These are phyloP conservation scores for Nemania abortiva DNA, from an alignment of 2,329 filamentous ascomycete genomes.

Conservation along the genomic window DNA sequence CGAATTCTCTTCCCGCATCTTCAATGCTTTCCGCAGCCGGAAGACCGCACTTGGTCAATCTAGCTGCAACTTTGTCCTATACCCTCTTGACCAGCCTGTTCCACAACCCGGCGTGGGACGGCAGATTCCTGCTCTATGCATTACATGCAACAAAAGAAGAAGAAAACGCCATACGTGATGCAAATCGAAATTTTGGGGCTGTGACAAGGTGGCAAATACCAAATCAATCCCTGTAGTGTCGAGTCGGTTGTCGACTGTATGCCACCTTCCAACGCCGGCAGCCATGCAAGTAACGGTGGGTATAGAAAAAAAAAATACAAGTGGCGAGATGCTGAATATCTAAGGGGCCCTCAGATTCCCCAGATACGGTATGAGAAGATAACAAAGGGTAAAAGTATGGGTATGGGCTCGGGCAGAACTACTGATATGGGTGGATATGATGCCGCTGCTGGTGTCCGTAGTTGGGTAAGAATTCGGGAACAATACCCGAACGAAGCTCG, in stretches of 20 bases:
- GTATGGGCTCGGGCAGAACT: background rate
- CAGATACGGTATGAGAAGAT: background rate
- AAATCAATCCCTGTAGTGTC: constrained; percentile 43
- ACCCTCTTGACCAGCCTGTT: constrained; percentile 15
- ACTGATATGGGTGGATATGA: constrained; percentile 39
- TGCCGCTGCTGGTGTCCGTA: constrained; percentile 43
- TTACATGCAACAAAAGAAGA: constrained; percentile 31
- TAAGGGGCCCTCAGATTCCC: constrained; percentile 1
- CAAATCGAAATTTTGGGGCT: constrained; percentile 32
- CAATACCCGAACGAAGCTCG: constrained; percentile 75
- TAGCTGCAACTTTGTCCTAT: constrained; percentile 6
- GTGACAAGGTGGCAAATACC: constrained; percentile 29
- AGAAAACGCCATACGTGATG: constrained; percentile 45
- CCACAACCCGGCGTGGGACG: constrained; percentile 22
- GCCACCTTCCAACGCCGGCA: constrained; percentile 46
- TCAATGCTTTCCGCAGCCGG: background rate
- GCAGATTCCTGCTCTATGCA: constrained; percentile 34
- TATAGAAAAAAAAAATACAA: constrained; percentile 37
- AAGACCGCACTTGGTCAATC: background rate
- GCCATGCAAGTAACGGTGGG: constrained; percentile 45
- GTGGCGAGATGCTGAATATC: constrained; percentile 11
- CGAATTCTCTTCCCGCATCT: background rate
- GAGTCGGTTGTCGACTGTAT: constrained; percentile 44
- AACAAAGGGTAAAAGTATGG: background rate
- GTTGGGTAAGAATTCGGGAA: constrained; percentile 68